These are phyloP conservation scores for Fusarium sp. DNA, from an alignment of 2,329 filamentous ascomycete genomes.

Conservation along the genomic window DNA sequence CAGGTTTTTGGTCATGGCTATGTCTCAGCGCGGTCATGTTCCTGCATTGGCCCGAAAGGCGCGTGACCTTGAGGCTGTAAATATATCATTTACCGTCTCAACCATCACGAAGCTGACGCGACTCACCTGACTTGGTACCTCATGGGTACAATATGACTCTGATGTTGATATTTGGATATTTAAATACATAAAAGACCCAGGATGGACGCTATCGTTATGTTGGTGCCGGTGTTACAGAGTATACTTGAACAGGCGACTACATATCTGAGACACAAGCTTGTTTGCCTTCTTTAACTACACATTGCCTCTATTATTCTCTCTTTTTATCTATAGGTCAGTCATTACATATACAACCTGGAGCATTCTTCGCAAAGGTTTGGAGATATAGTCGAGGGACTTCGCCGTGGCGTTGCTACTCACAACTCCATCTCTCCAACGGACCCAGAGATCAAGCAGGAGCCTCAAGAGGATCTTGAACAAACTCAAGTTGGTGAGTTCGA, in stretches of 20 bases:
- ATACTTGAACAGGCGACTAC: constrained; percentile 24
- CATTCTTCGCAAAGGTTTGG: constrained; percentile 13
- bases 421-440: constrained; percentile 19
- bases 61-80: constrained; percentile 31
- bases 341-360: constrained; percentile 29
- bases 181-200: constrained; percentile 22
- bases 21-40: constrained; percentile 43
- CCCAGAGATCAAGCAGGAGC: constrained; percentile 14
- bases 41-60: constrained; percentile 35
- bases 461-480: neutral
- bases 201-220: constrained; percentile 17
- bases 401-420: constrained; percentile 33
- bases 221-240: constrained; percentile 24
- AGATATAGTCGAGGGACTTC: constrained; percentile 31
- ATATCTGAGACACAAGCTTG: constrained; percentile 32
- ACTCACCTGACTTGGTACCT: constrained; percentile 37
- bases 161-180: constrained; percentile 4
- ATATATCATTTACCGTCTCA: constrained; percentile 37
- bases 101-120: constrained; percentile 40
- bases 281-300: neutral
- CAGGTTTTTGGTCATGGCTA: constrained; percentile 27
- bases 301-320: neutral
- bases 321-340: neutral
- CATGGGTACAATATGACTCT: constrained; percentile 3
- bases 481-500: constrained; percentile 10